These are phyloP conservation scores for Mortierella sp. DNA, from an alignment of 371 early-diverging fungal genomes.

Conservation along the genomic window DNA sequence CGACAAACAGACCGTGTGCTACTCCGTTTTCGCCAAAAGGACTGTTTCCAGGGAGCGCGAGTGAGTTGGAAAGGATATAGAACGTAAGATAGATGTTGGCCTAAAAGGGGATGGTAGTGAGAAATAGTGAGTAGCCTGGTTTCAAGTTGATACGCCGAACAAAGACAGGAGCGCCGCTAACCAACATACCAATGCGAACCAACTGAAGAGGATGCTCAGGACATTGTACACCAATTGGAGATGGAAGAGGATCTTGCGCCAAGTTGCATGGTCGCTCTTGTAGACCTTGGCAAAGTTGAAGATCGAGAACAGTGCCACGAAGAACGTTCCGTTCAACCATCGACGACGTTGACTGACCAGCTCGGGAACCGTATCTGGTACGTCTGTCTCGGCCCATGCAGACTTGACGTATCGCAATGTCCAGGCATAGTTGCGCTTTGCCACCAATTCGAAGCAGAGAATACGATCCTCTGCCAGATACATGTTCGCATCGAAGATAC, in stretches of 20 bases:
- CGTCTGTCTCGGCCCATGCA: conserved; percentile 81
- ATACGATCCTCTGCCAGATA: conserved; percentile 83
- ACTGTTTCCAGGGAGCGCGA: conserved; percentile 33
- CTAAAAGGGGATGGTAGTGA: conserved; percentile 27
- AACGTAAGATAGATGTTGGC: conserved; percentile 86
- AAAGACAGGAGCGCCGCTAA: neutral
- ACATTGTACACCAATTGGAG: conserved; percentile 80
- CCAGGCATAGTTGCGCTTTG: conserved; percentile 73
- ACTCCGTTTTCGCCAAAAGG: conserved; percentile 40
- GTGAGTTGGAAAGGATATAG: conserved; percentile 68
- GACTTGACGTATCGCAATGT: conserved; percentile 73
- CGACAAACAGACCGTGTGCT: conserved; percentile 59
- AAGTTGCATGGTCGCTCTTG: conserved; percentile 72
- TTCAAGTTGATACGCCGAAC: no score
- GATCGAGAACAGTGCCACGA: conserved; percentile 78
- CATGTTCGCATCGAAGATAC: conserved; percentile 78
- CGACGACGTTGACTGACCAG: conserved; percentile 78
- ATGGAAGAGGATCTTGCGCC: conserved; percentile 69
- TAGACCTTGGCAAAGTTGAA: conserved; percentile 84
- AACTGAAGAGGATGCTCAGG: conserved; percentile 78
- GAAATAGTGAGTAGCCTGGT: no score
- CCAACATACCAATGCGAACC: conserved; percentile 80
- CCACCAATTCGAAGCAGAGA: conserved; percentile 80
- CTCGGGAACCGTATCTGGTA: conserved; percentile 73
- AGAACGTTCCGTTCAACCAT: conserved; percentile 81